A percentile compares a stretch with the other conserved stretches of the same genome.
phyloP scores from a whole-genome alignment of 805 yeast genomes.

The Wickerhamiella vanderwaltii region DNA sequence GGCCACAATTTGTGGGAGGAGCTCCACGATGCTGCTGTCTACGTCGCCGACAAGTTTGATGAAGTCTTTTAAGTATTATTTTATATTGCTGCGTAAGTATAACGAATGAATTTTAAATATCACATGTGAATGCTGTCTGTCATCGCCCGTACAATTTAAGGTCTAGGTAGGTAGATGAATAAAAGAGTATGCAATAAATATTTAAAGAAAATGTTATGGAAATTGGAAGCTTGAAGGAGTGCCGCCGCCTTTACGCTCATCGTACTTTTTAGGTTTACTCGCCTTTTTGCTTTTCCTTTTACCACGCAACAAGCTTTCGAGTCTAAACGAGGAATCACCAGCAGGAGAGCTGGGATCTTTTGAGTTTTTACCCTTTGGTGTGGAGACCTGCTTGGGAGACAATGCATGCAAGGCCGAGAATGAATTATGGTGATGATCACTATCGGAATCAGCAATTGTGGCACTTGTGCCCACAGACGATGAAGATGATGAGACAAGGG shows the following conservation, averaged over 20 bases:
- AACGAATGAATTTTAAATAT: too few relatives aligned
- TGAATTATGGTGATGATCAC: background rate
- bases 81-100: background rate
- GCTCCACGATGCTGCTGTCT: slow-evolving; percentile 8
- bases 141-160: background rate
- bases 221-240: slow-evolving; percentile 1
- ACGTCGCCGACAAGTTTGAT: slow-evolving; percentile 7
- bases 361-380: background rate
- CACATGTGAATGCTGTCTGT: too few relatives aligned
- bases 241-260: background rate
- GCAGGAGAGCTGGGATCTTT: slow-evolving; percentile 7
- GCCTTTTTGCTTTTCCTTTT: slow-evolving; percentile 18
- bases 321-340: slow-evolving; percentile 27
- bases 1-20: slow-evolving; percentile 4
- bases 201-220: background rate
- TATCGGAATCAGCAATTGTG: background rate
- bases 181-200: background rate
- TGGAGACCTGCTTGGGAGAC: background rate
- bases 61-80: slow-evolving; percentile 7
- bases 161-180: background rate
- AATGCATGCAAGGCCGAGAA: background rate
- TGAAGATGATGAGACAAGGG: slow-evolving; percentile 1
- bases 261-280: background rate
- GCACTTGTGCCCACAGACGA: background rate
- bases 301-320: slow-evolving; percentile 27